A percentile compares a stretch with the other conserved stretches of the same genome.
Conservation (phyloP, 2,329 filamentous ascomycete genomes). For the Pseudocercospora vitis region DNA sequence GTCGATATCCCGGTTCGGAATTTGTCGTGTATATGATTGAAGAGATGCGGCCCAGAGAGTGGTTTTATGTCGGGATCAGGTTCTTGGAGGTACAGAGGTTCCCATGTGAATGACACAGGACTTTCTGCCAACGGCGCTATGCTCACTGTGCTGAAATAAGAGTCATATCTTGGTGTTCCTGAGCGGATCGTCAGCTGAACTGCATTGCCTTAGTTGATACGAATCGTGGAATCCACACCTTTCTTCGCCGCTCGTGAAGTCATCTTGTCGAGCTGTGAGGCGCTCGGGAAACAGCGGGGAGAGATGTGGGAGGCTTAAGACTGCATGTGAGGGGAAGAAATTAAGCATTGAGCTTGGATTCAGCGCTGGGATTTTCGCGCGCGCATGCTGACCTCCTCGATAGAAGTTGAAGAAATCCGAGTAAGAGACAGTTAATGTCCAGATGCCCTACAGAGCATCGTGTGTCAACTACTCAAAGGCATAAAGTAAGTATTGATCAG, state of each 20-base stretch:
- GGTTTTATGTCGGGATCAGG: neutral
- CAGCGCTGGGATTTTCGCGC: no score
- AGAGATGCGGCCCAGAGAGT: conserved; percentile 15
- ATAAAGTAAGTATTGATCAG: neutral
- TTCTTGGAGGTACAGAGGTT: neutral
- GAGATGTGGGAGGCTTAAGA: neutral
- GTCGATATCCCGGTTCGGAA: conserved; percentile 19
- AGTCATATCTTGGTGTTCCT: neutral
- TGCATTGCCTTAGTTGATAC: neutral
- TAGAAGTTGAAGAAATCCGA: no score
- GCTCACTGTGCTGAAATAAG: neutral
- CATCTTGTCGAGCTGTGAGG: neutral
- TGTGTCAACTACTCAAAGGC: neutral
- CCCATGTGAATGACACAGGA: neutral
- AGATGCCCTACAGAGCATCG: neutral
- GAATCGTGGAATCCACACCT: neutral
- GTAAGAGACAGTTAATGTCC: no score
- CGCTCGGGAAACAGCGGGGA: neutral
- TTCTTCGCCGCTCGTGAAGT: neutral
- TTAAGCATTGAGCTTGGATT: no score
- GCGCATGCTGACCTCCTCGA: no score
- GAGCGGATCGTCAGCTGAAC: neutral
- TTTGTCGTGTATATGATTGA: conserved; percentile 18
- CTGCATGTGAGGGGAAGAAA: neutral
- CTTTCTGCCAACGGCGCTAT: neutral